phyloP scores from a whole-genome alignment of 2,329 filamentous ascomycete genomes.

The Colletotrichum theobromicola region DNA sequence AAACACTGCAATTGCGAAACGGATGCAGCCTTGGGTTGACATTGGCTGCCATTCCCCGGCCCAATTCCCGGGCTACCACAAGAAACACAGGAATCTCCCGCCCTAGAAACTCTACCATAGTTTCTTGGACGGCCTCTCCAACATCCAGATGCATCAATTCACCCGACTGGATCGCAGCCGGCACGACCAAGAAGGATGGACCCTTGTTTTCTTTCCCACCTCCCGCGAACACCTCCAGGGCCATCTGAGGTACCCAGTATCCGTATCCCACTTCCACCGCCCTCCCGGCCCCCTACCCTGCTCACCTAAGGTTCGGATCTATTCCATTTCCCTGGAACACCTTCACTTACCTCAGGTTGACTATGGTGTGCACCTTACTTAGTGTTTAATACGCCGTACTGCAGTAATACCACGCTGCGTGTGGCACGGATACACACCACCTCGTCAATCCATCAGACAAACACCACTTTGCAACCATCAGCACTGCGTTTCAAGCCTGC shows the following conservation, averaged over 20 bases:
- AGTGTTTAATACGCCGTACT: background rate
- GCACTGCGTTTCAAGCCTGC: conserved; percentile 16
- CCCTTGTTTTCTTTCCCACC: background rate
- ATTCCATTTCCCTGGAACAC: background rate
- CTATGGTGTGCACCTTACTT: background rate
- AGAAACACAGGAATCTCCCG: background rate
- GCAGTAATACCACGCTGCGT: background rate
- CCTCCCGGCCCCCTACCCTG: background rate
- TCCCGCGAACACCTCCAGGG: background rate
- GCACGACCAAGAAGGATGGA: background rate
- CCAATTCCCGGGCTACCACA: background rate
- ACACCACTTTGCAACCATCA: background rate
- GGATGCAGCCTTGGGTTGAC: conserved; percentile 3
- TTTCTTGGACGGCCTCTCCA: background rate
- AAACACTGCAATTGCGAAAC: background rate
- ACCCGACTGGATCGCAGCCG: background rate
- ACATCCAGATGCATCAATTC: background rate
- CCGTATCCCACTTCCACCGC: background rate
- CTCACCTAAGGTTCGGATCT: background rate
- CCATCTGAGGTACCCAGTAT: too few species aligned
- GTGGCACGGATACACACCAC: background rate
- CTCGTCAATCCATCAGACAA: conserved; percentile 7
- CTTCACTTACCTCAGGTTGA: background rate
- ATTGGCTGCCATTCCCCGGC: background rate
- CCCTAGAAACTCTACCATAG: background rate